Conservation (phyloP, 2,329 filamentous ascomycete species). For the Calonectria hongkongensis region DNA sequence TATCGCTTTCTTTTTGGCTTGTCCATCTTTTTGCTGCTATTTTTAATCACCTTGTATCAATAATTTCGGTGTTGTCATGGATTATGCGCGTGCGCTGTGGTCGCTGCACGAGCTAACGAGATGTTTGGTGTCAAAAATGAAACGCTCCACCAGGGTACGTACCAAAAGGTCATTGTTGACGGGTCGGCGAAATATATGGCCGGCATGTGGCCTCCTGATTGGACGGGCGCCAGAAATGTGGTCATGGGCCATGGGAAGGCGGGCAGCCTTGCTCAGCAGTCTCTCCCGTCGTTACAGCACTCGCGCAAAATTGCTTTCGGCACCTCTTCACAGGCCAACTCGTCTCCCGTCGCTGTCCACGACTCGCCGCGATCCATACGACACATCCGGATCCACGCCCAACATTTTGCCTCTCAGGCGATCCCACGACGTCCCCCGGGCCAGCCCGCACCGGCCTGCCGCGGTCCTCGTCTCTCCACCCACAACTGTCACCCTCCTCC, state of each 20-base stretch:
- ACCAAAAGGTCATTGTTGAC: constrained; percentile 32
- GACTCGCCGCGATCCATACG: neutral
- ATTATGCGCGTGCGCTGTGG: too few species aligned
- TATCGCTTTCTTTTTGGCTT: too few species aligned
- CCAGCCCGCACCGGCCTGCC: constrained; percentile 30
- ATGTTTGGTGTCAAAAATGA: constrained; percentile 15
- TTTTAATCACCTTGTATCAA: too few species aligned
- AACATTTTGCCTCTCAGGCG: constrained; percentile 27
- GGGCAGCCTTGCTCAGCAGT: constrained; percentile 57
- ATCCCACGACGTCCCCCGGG: constrained; percentile 28
- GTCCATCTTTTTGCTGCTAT: too few species aligned
- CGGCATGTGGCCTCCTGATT: constrained; percentile 44
- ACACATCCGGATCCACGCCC: constrained; percentile 34
- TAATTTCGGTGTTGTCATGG: too few species aligned
- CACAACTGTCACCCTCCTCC: constrained; percentile 41
- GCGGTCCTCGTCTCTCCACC: constrained; percentile 46
- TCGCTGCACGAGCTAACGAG: too few species aligned
- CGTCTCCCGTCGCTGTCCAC: constrained; percentile 24
- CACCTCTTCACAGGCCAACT: constrained; percentile 39
- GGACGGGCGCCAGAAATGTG: constrained; percentile 52
- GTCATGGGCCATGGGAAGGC: constrained; percentile 57
- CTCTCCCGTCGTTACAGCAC: constrained; percentile 51
- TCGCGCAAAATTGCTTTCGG: constrained; percentile 50
- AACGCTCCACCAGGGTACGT: constrained; percentile 31
- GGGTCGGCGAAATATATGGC: constrained; percentile 51